These are phyloP conservation scores for Fremontodendron californicum DNA, from an alignment of 345 rosid genomes.

Conservation along the genomic window DNA sequence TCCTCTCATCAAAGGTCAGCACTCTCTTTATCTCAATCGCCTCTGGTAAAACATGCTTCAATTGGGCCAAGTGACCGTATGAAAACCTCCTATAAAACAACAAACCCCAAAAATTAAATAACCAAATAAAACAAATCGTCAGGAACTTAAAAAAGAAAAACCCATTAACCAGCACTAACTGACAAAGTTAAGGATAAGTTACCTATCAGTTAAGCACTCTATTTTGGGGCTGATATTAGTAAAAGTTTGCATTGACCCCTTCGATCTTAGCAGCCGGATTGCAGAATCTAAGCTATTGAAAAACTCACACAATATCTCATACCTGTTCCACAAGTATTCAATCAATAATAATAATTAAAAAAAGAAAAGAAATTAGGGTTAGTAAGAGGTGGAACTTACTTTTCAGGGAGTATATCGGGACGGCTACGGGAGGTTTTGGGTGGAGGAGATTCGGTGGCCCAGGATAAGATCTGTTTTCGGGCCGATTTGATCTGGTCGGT, in stretches of 20 bases:
- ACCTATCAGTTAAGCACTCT: conserved; percentile 75
- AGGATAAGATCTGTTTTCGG: conserved; percentile 36
- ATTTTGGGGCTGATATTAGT: conserved; percentile 48
- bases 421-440: conserved; percentile 12
- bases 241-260: conserved; percentile 53
- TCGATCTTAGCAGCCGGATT: conserved; percentile 43
- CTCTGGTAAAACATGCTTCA: conserved; percentile 78
- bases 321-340: conserved; percentile 32
- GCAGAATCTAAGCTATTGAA: conserved; percentile 64
- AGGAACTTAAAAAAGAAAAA: not conserved
- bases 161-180: not conserved
- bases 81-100: conserved; percentile 66
- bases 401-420: conserved; percentile 37
- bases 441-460: conserved; percentile 15
- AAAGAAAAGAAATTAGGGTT: not conserved
- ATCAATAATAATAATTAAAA: not conserved
- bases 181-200: not conserved
- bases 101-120: conserved; percentile 1
- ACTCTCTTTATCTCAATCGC: conserved; percentile 63
- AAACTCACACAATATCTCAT: conserved; percentile 54
- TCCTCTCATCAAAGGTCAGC: conserved; percentile 53
- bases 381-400: conserved; percentile 23
- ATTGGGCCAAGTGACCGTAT: conserved; percentile 57
- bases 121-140: not conserved
- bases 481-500: conserved; percentile 34